Conservation (phyloP, 306 rosid genomes). For the Begonia loranthoides region DNA sequence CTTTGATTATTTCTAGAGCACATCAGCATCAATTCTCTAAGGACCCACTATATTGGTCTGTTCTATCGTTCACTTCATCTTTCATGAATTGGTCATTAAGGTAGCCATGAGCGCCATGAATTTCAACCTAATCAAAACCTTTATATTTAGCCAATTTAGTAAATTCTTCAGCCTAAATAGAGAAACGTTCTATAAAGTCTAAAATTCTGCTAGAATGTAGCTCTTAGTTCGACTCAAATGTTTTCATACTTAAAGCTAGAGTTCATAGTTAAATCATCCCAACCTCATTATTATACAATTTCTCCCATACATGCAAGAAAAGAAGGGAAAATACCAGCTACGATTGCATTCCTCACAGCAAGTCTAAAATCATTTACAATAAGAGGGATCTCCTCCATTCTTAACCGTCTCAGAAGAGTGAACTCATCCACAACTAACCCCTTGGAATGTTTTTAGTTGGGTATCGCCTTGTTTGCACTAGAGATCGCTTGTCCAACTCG, state of each 20-base stretch:
- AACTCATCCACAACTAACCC: constrained; percentile 15
- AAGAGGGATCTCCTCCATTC: constrained; percentile 24
- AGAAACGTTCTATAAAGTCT: too few species aligned
- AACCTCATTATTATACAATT: too few species aligned
- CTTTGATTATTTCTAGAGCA: constrained; percentile 29
- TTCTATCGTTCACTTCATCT: constrained; percentile 33
- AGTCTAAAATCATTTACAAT: constrained; percentile 30
- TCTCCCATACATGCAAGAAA: constrained; percentile 20
- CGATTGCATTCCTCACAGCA: constrained; percentile 23
- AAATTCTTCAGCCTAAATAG: constrained; percentile 13
- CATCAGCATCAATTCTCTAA: constrained; percentile 33
- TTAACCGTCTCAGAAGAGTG: constrained; percentile 27
- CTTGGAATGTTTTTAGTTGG: constrained; percentile 7
- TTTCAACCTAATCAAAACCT: constrained; percentile 52
- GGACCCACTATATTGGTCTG: constrained; percentile 45
- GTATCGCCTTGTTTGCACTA: constrained; percentile 20
- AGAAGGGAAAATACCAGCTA: constrained; percentile 26
- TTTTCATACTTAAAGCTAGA: too few species aligned
- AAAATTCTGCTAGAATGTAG: too few species aligned
- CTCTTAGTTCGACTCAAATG: too few species aligned
- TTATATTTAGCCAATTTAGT: neutral
- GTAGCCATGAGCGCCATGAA: constrained; percentile 45
- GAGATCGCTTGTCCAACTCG: too few species aligned
- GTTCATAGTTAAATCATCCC: too few species aligned
- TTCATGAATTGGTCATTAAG: constrained; percentile 37